Conservation (phyloP, 495 filamentous ascomycete species). For the Chaetomium tenue region DNA sequence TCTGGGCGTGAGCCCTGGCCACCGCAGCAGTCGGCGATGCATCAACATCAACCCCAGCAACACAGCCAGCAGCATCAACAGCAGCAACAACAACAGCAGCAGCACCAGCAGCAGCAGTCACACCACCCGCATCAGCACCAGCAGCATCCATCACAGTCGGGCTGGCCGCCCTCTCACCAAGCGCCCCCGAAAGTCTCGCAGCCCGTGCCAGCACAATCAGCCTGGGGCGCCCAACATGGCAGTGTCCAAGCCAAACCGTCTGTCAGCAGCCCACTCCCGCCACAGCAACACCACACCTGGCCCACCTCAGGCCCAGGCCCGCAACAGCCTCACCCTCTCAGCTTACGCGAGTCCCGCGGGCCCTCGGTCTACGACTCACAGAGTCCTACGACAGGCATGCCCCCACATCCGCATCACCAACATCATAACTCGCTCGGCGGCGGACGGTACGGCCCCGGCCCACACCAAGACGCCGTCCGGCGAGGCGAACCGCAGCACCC, state of each 20-base stretch:
- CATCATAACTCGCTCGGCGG: slow-evolving; percentile 30
- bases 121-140: slow-evolving; percentile 28
- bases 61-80: slow-evolving; percentile 21
- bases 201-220: slow-evolving; percentile 38
- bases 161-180: slow-evolving; percentile 41
- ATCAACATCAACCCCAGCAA: slow-evolving; percentile 17
- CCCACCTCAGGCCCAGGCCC: slow-evolving; percentile 33
- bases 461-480: slow-evolving; percentile 24
- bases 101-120: slow-evolving; percentile 19
- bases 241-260: slow-evolving; percentile 41
- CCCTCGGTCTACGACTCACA: slow-evolving; percentile 35
- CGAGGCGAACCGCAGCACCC: slow-evolving; percentile 17
- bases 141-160: slow-evolving; percentile 27
- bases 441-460: slow-evolving; percentile 24
- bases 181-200: slow-evolving; percentile 42
- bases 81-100: slow-evolving; percentile 24
- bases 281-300: slow-evolving; percentile 43
- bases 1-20: slow-evolving; percentile 16
- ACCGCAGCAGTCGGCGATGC: slow-evolving; percentile 24
- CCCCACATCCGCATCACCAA: slow-evolving; percentile 28
- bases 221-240: slow-evolving; percentile 48
- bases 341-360: slow-evolving; percentile 41
- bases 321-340: slow-evolving; percentile 38
- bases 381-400: slow-evolving; percentile 29
- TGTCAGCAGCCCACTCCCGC: slow-evolving; percentile 39